Conservation (phyloP, 805 yeast genomes). For the Cephaloascus fragrans region DNA sequence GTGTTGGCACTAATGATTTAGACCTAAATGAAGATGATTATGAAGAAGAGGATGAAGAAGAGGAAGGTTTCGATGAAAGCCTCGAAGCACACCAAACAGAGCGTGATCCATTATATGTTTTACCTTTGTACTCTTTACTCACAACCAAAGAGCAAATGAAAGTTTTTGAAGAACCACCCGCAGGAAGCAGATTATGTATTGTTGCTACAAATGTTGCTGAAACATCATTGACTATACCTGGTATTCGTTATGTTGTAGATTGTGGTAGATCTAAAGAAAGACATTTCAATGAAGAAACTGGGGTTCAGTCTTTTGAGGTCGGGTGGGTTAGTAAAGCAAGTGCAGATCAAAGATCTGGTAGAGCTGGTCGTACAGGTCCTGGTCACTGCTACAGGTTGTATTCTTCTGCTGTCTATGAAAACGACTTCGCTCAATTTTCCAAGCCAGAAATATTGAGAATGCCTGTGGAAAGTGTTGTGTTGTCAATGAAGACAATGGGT, state of each 20-base stretch:
- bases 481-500: conserved; percentile 96
- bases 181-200: conserved; percentile 78
- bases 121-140: conserved; percentile 84
- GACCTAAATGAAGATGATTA: conserved; percentile 34
- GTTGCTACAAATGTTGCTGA: conserved; percentile 98
- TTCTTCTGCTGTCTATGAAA: conserved; percentile 90
- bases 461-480: conserved; percentile 95
- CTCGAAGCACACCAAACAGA: conserved; percentile 63
- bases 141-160: conserved; percentile 96
- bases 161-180: conserved; percentile 80
- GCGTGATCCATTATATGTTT: conserved; percentile 74
- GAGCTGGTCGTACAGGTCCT: conserved; percentile 98
- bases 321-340: conserved; percentile 94
- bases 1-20: conserved; percentile 33
- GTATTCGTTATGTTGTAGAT: conserved; percentile 89
- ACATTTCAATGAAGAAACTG: conserved; percentile 68
- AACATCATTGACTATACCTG: conserved; percentile 94
- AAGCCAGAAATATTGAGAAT: conserved; percentile 85
- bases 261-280: conserved; percentile 92
- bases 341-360: conserved; percentile 90
- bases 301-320: conserved; percentile 87
- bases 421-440: conserved; percentile 73
- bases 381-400: conserved; percentile 92
- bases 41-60: conserved; percentile 48
- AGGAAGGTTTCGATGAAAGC: conserved; percentile 65